phyloP scores from a whole-genome alignment of 2,329 filamentous ascomycete genomes.

The Cladosporium sp. region DNA sequence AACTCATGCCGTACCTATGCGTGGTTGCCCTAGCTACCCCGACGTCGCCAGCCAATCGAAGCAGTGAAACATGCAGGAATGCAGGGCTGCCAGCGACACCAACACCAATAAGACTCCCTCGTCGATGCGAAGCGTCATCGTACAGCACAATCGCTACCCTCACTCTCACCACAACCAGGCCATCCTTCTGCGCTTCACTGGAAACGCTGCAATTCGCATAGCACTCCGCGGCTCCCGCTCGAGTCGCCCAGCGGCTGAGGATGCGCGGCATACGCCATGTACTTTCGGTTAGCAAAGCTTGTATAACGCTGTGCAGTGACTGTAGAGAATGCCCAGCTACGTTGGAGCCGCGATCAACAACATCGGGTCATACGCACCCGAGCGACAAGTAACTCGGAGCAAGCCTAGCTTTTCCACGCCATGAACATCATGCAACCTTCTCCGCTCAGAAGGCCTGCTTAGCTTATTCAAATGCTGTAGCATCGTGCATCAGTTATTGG shows the following conservation, averaged over 20 bases:
- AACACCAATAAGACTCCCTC: neutral
- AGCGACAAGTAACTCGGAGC: neutral
- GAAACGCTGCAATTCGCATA: neutral
- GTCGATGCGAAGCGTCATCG: neutral
- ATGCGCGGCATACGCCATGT: neutral
- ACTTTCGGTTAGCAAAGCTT: neutral
- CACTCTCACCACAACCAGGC: neutral
- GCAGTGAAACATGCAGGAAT: neutral
- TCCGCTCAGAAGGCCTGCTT: neutral
- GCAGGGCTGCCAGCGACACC: neutral
- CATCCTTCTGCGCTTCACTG: neutral
- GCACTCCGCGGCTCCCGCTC: neutral
- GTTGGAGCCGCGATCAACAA: neutral
- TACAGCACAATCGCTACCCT: neutral
- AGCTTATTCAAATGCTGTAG: neutral
- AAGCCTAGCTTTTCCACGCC: neutral
- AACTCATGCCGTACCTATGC: neutral
- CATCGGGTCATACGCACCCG: neutral
- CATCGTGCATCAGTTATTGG: neutral
- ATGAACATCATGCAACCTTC: neutral
- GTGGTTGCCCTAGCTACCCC: constrained; percentile 1
- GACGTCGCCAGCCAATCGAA: constrained; percentile 6
- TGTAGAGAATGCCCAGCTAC: neutral
- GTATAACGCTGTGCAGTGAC: neutral
- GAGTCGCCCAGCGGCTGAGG: neutral